A percentile compares a stretch with the other conserved stretches of the same genome.
Evolutionary conservation across 768 basidiomycete genomes (phyloP).

Genomic region (Glaciozyma antarctica): DNA sequence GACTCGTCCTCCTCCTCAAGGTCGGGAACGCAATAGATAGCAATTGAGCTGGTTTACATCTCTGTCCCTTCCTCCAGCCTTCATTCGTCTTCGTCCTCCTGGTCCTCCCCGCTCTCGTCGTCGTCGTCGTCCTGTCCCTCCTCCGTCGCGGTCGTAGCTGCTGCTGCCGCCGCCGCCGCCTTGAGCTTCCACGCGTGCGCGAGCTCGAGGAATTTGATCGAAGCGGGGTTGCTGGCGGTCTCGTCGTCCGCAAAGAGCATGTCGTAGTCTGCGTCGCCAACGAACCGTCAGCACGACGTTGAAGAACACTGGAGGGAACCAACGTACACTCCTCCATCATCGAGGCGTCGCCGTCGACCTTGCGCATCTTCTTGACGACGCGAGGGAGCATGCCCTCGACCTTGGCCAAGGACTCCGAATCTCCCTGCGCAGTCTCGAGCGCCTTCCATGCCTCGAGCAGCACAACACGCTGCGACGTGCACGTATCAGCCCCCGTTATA

Average conservation of each 20-base stretch:
- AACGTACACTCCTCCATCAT: constrained; percentile 32
- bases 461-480: constrained; percentile 60
- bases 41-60: no score
- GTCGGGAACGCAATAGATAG: no score
- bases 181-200: constrained; percentile 69
- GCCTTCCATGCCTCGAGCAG: constrained; percentile 91
- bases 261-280: constrained; percentile 64
- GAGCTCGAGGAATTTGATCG: constrained; percentile 92
- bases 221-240: constrained; percentile 77
- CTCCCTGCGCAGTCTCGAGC: constrained; percentile 75
- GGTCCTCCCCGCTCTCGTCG: constrained; percentile 5
- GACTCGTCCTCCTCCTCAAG: no score
- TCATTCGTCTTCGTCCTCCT: neutral
- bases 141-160: neutral
- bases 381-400: constrained; percentile 91
- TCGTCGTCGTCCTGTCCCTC: constrained; percentile 5
- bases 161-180: constrained; percentile 26
- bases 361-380: constrained; percentile 70
- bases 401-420: constrained; percentile 54
- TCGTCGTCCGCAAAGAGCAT: constrained; percentile 95
- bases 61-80: no score
- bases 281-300: neutral
- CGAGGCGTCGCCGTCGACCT: constrained; percentile 38
- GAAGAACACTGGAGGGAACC: neutral
- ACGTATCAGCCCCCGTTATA: neutral